phyloP scores from a whole-genome alignment of 2,329 filamentous ascomycete genomes.

The Trematosphaeria pertusa region DNA sequence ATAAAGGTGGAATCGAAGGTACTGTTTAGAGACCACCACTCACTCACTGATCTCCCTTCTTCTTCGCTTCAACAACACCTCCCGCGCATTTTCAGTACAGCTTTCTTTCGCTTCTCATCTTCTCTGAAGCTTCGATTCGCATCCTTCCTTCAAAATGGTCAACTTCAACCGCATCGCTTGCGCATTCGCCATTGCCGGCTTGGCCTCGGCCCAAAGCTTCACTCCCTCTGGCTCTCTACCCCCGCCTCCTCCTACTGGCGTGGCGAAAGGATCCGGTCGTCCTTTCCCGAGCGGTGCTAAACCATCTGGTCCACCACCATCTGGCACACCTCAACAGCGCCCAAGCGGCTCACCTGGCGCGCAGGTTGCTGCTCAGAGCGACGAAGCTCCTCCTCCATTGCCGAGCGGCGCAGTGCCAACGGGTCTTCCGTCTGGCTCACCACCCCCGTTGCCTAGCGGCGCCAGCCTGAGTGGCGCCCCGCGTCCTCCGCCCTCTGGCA shows the following conservation, averaged over 20 bases:
- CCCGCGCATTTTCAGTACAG: background rate
- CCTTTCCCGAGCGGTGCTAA: constrained; percentile 1
- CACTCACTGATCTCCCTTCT: constrained; percentile 1
- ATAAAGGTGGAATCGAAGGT: background rate
- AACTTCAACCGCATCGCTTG: constrained; percentile 10
- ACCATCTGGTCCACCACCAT: background rate
- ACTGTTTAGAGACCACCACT: background rate
- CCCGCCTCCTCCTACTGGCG: constrained; percentile 1
- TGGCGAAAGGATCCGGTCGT: background rate
- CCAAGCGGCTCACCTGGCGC: background rate
- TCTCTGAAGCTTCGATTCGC: background rate
- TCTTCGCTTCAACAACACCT: background rate
- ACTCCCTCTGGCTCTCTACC: background rate
- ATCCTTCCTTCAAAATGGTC: constrained; percentile 3
- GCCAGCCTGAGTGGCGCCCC: background rate
- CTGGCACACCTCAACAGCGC: background rate
- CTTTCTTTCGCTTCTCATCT: background rate
- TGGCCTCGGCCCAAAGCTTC: constrained; percentile 6
- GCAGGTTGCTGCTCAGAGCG: no score
- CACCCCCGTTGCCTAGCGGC: background rate
- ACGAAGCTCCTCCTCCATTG: no score
- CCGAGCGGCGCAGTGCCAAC: no score
- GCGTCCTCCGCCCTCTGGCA: constrained; percentile 1
- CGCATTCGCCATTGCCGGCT: constrained; percentile 6
- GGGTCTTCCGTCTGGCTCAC: no score